phyloP scores from a whole-genome alignment of 106 monocot genomes.

The Platanthera guangdongensis region DNA sequence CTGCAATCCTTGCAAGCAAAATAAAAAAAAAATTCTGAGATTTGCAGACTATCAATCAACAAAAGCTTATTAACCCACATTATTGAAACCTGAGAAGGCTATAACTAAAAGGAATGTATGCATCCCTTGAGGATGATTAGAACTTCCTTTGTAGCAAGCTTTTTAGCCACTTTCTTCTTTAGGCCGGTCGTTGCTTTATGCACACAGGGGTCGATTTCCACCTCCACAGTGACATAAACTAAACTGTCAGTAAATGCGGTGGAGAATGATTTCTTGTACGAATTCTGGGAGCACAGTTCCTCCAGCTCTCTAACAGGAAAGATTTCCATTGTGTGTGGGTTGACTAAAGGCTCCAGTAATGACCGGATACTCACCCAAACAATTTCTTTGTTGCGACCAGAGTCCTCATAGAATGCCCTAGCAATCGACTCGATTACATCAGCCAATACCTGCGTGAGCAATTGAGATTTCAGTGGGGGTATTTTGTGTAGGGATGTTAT shows the following conservation, averaged over 20 bases:
- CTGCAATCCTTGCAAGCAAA: no score
- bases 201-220: constrained; percentile 15
- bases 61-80: no score
- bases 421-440: constrained; percentile 66
- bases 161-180: constrained; percentile 26
- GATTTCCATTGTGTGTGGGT: constrained; percentile 40
- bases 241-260: constrained; percentile 1
- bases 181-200: constrained; percentile 20
- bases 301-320: constrained; percentile 52
- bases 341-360: constrained; percentile 52
- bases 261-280: constrained; percentile 14
- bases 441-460: constrained; percentile 57
- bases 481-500: no score
- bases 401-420: constrained; percentile 57
- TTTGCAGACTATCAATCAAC: no score
- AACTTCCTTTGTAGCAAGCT: constrained; percentile 23
- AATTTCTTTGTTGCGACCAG: constrained; percentile 24
- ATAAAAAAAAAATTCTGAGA: no score
- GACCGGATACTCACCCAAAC: constrained; percentile 55
- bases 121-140: constrained; percentile 15
- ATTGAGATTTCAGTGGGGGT: no score
- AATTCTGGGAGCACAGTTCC: no score
- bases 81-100: no score
- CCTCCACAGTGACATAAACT: constrained; percentile 19
- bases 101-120: not conserved